A percentile compares a stretch with the other conserved stretches of the same genome.
Evolutionary conservation across 2,329 filamentous ascomycete genomes (phyloP).

Genomic region (Colletotrichum coccodes): DNA sequence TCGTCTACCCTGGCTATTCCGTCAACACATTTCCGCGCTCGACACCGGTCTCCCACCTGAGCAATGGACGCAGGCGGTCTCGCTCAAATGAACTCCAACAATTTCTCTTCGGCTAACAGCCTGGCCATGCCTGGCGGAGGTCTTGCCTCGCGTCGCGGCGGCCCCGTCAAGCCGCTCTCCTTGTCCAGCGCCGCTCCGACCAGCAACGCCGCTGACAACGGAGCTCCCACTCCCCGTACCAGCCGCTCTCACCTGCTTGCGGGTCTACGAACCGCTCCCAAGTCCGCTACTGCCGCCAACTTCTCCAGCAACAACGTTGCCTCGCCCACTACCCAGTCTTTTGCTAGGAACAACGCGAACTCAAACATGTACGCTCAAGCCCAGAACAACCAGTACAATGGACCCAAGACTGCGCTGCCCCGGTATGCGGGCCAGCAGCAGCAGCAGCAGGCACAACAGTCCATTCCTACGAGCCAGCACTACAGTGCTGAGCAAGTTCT

Average conservation of each 20-base stretch:
- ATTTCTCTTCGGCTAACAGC: slow-evolving; percentile 76
- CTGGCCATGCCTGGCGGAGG: slow-evolving; percentile 82
- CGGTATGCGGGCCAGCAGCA: slow-evolving; percentile 51
- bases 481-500: slow-evolving; percentile 85
- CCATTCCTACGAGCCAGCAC: slow-evolving; percentile 52
- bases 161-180: slow-evolving; percentile 89
- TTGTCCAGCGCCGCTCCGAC: slow-evolving; percentile 78
- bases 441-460: slow-evolving; percentile 38
- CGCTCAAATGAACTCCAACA: slow-evolving; percentile 97
- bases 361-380: slow-evolving; percentile 56
- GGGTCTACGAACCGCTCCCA: slow-evolving; percentile 91
- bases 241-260: slow-evolving; percentile 95
- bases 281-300: slow-evolving; percentile 78
- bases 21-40: slow-evolving; percentile 15
- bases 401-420: slow-evolving; percentile 68
- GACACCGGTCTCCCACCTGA: slow-evolving; percentile 44
- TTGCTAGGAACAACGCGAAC: slow-evolving; percentile 55
- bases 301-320: slow-evolving; percentile 67
- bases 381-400: slow-evolving; percentile 56
- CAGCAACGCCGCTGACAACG: slow-evolving; percentile 73
- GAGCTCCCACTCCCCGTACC: slow-evolving; percentile 85
- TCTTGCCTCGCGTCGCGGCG: slow-evolving; percentile 86
- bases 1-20: slow-evolving; percentile 12
- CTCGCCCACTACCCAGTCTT: slow-evolving; percentile 55
- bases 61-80: slow-evolving; percentile 97